A percentile compares a stretch with the other conserved stretches of the same genome.
These are phyloP conservation scores for Cystofilobasidium macerans DNA, from an alignment of 768 basidiomycete species.

Conservation along the genomic window DNA sequence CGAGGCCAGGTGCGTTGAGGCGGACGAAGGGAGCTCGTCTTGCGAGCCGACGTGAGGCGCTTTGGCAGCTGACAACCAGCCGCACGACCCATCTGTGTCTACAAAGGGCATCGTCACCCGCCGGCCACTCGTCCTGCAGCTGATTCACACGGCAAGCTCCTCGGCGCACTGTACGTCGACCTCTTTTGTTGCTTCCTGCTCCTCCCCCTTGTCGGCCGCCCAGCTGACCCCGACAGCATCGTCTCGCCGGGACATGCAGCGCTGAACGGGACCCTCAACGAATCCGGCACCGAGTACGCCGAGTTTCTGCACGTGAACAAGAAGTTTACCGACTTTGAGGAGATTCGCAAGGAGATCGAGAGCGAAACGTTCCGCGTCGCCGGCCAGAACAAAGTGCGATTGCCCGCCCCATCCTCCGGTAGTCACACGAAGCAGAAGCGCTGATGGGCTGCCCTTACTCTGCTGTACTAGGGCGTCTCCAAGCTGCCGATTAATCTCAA, in stretches of 20 bases:
- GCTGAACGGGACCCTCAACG: conserved; percentile 30
- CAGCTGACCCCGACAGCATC: conserved; percentile 41
- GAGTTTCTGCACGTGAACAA: conserved; percentile 96
- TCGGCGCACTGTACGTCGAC: conserved; percentile 34
- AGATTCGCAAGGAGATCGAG: conserved; percentile 93
- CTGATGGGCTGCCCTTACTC: background rate
- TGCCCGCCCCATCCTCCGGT: too few species aligned
- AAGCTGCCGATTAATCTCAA: conserved; percentile 88
- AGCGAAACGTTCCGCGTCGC: conserved; percentile 95
- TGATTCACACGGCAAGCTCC: conserved; percentile 73
- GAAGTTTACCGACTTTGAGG: conserved; percentile 88
- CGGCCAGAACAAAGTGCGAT: conserved; percentile 80
- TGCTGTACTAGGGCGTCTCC: conserved; percentile 56
- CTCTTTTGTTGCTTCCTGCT: too few species aligned
- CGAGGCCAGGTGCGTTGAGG: conserved; percentile 30
- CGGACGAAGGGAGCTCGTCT: conserved; percentile 52
- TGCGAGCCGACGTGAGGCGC: background rate
- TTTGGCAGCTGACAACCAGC: background rate
- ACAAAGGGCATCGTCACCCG: conserved; percentile 84
- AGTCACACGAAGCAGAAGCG: too few species aligned
- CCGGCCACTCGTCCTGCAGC: conserved; percentile 85
- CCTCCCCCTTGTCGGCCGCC: conserved; percentile 31
- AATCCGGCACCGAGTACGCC: conserved; percentile 62
- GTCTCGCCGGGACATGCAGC: conserved; percentile 28
- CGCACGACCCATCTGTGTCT: background rate